Evolutionary conservation across 495 filamentous ascomycete genomes (phyloP), one percentile per base, ranked within the genome.

Genomic region (Aspergillus sclerotiicarbonarius): DNA sequence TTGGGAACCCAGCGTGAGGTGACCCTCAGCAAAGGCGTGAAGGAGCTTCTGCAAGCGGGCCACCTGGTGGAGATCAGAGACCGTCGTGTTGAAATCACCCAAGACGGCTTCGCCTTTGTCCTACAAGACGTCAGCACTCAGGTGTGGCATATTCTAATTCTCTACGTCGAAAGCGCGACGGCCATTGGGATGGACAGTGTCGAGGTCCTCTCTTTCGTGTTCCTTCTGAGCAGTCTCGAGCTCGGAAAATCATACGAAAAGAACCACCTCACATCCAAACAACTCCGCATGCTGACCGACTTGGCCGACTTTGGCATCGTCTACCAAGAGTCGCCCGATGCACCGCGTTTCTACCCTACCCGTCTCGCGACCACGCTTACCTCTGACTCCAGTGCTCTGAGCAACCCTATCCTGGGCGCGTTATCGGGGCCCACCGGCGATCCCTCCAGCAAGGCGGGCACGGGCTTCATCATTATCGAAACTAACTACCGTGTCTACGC

Each of bases 401-500:
- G 76, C 59, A 80, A 75, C 32, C 67, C 73, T 9, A 66, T 71
- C 39, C 67, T 72, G 19, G 66, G 74, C 37, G 67, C 74, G 0
- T 44, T 74, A 13, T 66, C 70, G 39, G 72, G 62, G 47, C 74
- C 77, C 32, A 70, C 67, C 15, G 66, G 68, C 39, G 48, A 66
- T 44, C 56, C 68, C 18, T 53, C 74, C 33, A 68, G 68, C 41
- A 77, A 81, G 39, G 66, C 80, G 13, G 85, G 86, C 54, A 69
- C 76, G 0, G 93, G 92, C 35, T 93, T 92, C 78, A 90, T 98
- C 66, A 89, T 98, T 62, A 81, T 98, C 62, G 94, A 98, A 79
- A 98, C 94, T n/a, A 98, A 98, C 76, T 97, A 97, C 76, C 90
- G 94, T 29, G 73, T 98, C 62, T 98, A 98, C 75, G 94, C 94